These are phyloP conservation scores for Microascus cirrosus DNA, from an alignment of 2,329 filamentous ascomycete genomes.

Conservation along the genomic window DNA sequence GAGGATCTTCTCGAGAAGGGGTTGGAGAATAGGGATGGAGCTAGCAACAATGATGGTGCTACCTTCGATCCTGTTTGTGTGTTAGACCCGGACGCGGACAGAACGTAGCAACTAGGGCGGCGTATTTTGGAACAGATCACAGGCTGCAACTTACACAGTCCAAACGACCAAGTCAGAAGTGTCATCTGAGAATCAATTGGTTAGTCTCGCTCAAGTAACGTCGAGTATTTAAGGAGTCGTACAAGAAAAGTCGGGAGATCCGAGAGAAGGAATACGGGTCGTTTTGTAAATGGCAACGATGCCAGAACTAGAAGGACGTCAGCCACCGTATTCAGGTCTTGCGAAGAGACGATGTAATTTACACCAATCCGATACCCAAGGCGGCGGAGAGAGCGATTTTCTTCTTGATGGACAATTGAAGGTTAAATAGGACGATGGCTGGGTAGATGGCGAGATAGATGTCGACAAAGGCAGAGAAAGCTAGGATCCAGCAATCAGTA, in stretches of 20 bases:
- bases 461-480: slow-evolving; percentile 23
- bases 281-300: slow-evolving; percentile 19
- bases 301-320: slow-evolving; percentile 10
- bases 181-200: slow-evolving; percentile 9
- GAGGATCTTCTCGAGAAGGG: slow-evolving; percentile 14
- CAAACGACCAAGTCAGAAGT: slow-evolving; percentile 31
- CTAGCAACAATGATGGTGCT: slow-evolving; percentile 7
- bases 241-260: slow-evolving; percentile 16
- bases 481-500: slow-evolving; percentile 8
- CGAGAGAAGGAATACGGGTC: slow-evolving; percentile 14
- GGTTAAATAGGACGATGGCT: slow-evolving; percentile 20
- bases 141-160: slow-evolving; percentile 21
- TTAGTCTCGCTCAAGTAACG: not conserved
- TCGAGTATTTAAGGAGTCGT: not conserved
- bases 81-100: no score
- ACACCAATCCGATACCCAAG: no score
- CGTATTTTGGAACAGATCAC: not conserved
- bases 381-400: no score
- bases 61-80: no score
- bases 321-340: not conserved
- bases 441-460: slow-evolving; percentile 30
- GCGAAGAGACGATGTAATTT: no score
- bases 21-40: slow-evolving; percentile 20
- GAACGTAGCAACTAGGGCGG: no score
- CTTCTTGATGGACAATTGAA: slow-evolving; percentile 19